Percentiles rank a stretch among this genome's conserved stretches.
phyloP scores from a whole-genome alignment of 2,329 filamentous ascomycete species.

The Trichophyton rubrum region DNA sequence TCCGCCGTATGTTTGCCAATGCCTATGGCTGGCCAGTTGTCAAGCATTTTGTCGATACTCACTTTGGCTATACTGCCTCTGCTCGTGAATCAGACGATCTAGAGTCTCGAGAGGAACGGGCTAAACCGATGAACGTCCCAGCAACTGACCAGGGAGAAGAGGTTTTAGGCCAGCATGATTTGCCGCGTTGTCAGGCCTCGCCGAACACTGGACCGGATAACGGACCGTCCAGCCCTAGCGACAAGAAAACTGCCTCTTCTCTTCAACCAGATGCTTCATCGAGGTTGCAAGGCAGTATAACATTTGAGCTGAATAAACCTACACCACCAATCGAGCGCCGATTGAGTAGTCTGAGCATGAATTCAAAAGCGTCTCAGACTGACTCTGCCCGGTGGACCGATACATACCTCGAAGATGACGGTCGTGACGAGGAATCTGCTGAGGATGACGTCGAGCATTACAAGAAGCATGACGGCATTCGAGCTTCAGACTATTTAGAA shows the following conservation, averaged over 20 bases:
- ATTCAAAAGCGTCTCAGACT: conserved; percentile 10
- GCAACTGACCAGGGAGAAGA: conserved; percentile 55
- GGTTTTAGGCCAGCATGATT: conserved; percentile 41
- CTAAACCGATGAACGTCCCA: conserved; percentile 45
- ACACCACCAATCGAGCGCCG: neutral
- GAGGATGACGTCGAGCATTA: neutral
- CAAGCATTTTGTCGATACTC: conserved; percentile 86
- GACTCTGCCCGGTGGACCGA: conserved; percentile 15
- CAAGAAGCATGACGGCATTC: neutral
- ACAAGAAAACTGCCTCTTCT: neutral
- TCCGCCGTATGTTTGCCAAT: conserved; percentile 91
- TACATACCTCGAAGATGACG: conserved; percentile 13
- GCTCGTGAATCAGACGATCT: conserved; percentile 56
- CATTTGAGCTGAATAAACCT: neutral
- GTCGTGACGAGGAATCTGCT: conserved; percentile 6
- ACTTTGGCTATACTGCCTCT: conserved; percentile 66
- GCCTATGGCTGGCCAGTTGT: conserved; percentile 96
- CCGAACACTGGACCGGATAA: neutral
- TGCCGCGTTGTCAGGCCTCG: neutral
- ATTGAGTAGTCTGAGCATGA: conserved; percentile 2
- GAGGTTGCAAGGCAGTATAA: neutral
- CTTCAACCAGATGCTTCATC: neutral
- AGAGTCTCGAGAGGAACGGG: conserved; percentile 56
- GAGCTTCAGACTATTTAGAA: neutral
- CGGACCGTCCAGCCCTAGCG: neutral